phyloP scores from a whole-genome alignment of 441 rosid species.

The Erodium texanum region DNA sequence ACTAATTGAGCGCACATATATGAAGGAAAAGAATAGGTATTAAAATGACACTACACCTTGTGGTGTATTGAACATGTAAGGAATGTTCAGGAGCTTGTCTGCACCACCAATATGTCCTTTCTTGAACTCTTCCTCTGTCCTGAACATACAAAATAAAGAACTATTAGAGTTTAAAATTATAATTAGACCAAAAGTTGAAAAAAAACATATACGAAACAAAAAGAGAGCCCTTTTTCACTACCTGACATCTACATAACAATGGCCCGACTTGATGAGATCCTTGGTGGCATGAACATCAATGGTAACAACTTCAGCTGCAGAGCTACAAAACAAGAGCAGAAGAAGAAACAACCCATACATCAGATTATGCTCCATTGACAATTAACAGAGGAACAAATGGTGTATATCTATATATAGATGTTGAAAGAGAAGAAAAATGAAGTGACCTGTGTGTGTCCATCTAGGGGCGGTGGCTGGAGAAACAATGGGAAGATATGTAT shows the following conservation, averaged over 20 bases:
- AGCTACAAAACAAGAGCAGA: background rate
- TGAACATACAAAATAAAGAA: too few relatives aligned
- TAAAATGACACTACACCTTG: background rate
- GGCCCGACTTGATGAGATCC: background rate
- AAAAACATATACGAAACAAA: background rate
- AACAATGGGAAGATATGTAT: too few relatives aligned
- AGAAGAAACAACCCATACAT: background rate
- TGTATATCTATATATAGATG: too few relatives aligned
- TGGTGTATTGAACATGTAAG: background rate
- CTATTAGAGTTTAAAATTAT: too few relatives aligned
- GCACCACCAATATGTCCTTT: background rate
- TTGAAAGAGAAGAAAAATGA: too few relatives aligned
- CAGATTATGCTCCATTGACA: too few relatives aligned
- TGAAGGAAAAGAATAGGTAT: too few relatives aligned
- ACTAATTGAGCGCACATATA: too few relatives aligned
- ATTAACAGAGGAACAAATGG: too few relatives aligned
- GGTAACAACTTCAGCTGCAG: background rate
- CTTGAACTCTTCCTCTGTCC: conserved; percentile 2
- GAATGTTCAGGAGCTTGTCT: background rate
- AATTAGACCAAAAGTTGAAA: background rate
- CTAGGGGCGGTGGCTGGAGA: too few relatives aligned
- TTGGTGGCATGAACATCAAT: conserved; percentile 1
- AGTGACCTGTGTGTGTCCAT: too few relatives aligned
- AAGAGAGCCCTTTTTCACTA: background rate
- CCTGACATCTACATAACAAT: background rate